Base-by-base conservation (phyloP, 2,329 filamentous ascomycete genomes). In the Orbilia oligospora region DNA sequence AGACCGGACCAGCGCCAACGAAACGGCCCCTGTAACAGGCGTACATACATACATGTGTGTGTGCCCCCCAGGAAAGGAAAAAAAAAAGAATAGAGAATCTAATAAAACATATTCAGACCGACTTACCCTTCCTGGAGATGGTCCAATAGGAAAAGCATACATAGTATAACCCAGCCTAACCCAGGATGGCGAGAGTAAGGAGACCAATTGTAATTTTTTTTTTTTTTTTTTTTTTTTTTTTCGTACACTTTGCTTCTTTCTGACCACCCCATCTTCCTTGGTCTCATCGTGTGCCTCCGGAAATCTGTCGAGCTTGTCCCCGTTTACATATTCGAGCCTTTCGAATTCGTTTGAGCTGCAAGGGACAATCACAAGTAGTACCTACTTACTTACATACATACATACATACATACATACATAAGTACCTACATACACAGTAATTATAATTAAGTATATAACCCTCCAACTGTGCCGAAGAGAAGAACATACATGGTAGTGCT, bases 301-400 rank as follows among this genome's bases (percentile, higher is more conserved):
- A 20, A 44, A 53, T 53, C 12, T 14, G 24, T 48, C 48, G 64
- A 33, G 16, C 16, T 55, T 46, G 6, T 36, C 10, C 33, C 33
- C 33, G 9, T 36, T 36, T n/a, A n/a, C n/a, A n/a, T n/a, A 20
- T 49, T 51, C 49, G 24, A 36, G 9, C 36, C 24, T 48, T 24
- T 46, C n/a, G n/a, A n/a, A n/a, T n/a, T n/a, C 22, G 72, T 76
- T 76, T 71, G 66, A 70, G 72, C 72, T 76, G 72, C 72, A 76
- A 76, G 72, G 72, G 72, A 61, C 20, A 58, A 46, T 14, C n/a
- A 38, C 53, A 24, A 56, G 36, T 24, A 16, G 10, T 30, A 56
- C 27, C 16, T 38, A 56, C 49, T 5, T 18, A 53, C 49, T 24
- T 53, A 55, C 51, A 55, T 30, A 30, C 30, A 8, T 30, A 8